These are phyloP conservation scores for Boletus insuetus DNA, from an alignment of 768 basidiomycete genomes.

Conservation along the genomic window DNA sequence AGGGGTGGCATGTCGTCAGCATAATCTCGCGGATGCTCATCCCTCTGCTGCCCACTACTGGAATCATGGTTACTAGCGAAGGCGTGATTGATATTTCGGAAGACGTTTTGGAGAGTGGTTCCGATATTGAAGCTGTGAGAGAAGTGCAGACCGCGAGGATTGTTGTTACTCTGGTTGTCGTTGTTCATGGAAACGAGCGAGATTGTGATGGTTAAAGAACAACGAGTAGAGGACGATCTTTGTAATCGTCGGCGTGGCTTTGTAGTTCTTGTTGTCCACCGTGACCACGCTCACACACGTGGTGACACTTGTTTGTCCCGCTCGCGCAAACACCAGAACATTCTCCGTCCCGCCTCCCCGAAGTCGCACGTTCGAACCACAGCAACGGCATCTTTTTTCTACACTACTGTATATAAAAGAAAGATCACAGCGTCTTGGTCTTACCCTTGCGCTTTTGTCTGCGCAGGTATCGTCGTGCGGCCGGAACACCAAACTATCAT, in stretches of 20 bases:
- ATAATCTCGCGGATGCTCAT: background rate
- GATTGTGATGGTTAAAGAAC: constrained; percentile 19
- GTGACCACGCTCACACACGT: background rate
- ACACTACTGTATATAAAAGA: background rate
- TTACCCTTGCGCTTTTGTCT: constrained; percentile 32
- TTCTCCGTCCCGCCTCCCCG: constrained; percentile 12
- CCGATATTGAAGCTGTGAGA: constrained; percentile 22
- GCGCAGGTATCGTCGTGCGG: constrained; percentile 49
- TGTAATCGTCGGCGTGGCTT: constrained; percentile 2
- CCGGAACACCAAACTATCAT: constrained; percentile 64
- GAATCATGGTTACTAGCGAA: constrained; percentile 14
- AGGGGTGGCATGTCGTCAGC: background rate
- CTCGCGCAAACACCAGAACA: constrained; percentile 33
- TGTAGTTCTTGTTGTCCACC: background rate
- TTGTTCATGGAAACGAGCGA: constrained; percentile 13
- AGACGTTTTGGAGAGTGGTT: constrained; percentile 28
- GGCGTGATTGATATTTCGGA: constrained; percentile 33
- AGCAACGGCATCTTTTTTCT: background rate
- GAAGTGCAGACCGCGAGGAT: constrained; percentile 11
- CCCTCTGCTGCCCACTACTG: background rate
- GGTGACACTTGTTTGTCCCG: constrained; percentile 21
- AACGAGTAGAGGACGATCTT: constrained; percentile 11
- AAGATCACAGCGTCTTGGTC: constrained; percentile 31
- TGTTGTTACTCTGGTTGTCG: constrained; percentile 10
- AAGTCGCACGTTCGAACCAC: constrained; percentile 16